Evolutionary conservation across 805 yeast species (phyloP).

Genomic region (Teunomyces atbi): DNA sequence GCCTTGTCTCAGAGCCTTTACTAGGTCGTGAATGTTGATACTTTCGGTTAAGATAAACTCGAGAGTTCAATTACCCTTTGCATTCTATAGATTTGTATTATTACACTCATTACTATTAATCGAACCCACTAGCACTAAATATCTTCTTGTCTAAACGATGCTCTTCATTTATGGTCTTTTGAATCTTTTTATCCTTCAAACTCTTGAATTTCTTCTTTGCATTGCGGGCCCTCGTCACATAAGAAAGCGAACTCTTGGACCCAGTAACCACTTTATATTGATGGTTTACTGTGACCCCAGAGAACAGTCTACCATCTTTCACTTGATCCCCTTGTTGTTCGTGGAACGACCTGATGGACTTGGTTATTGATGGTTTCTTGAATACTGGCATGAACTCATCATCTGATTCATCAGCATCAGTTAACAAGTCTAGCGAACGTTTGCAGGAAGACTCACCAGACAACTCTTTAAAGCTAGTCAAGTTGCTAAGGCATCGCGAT

Average conservation of each 20-base stretch:
- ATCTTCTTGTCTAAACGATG: slow-evolving; percentile 9
- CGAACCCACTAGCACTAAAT: slow-evolving; percentile 21
- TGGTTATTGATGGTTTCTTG: slow-evolving; percentile 46
- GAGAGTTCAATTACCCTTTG: not conserved
- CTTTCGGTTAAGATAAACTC: slow-evolving; percentile 5
- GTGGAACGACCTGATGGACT: slow-evolving; percentile 42
- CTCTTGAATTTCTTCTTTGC: slow-evolving; percentile 25
- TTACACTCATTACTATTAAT: slow-evolving; percentile 8
- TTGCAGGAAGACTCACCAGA: slow-evolving; percentile 15
- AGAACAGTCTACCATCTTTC: slow-evolving; percentile 37
- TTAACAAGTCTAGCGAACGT: slow-evolving; percentile 15
- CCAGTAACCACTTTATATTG: slow-evolving; percentile 56
- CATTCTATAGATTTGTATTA: slow-evolving; percentile 1
- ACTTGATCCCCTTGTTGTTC: slow-evolving; percentile 39
- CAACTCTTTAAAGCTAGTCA: slow-evolving; percentile 20
- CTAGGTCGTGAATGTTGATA: not conserved
- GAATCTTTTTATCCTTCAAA: slow-evolving; percentile 25
- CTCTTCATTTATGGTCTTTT: slow-evolving; percentile 17
- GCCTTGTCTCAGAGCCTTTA: slow-evolving; percentile 30
- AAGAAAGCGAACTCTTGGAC: slow-evolving; percentile 57
- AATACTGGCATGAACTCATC: slow-evolving; percentile 39
- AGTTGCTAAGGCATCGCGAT: slow-evolving; percentile 33
- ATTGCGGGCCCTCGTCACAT: slow-evolving; percentile 38
- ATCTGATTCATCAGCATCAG: slow-evolving; percentile 27
- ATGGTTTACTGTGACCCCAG: slow-evolving; percentile 52